Conservation (phyloP, 257 asterid species). For the Capsicum baccatum region DNA sequence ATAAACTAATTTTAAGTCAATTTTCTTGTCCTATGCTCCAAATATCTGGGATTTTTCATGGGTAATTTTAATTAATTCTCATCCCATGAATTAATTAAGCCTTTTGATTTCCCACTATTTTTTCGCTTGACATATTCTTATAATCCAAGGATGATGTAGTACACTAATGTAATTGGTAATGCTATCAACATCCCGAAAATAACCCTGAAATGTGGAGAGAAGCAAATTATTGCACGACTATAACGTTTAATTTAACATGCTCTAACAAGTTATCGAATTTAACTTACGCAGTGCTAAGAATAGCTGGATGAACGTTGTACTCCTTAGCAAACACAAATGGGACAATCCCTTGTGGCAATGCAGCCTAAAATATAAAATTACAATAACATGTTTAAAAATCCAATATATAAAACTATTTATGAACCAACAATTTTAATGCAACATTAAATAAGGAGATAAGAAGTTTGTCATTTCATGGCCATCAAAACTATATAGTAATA, state of each 20-base stretch:
- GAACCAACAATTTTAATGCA: not conserved
- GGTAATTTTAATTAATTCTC: constrained; percentile 22
- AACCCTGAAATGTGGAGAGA: constrained; percentile 48
- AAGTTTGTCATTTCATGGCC: constrained; percentile 19
- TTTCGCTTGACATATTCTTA: constrained; percentile 8
- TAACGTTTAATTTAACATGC: no score
- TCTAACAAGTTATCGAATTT: not conserved
- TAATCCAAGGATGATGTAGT: constrained; percentile 60
- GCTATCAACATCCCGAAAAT: constrained; percentile 70
- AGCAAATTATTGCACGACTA: not conserved
- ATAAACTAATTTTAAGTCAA: constrained; percentile 27
- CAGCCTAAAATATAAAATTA: constrained; percentile 57
- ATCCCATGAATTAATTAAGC: constrained; percentile 6
- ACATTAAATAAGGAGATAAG: not conserved
- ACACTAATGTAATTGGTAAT: constrained; percentile 57
- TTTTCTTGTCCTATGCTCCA: constrained; percentile 30
- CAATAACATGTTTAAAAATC: not conserved
- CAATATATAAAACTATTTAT: not conserved
- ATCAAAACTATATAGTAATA: not conserved
- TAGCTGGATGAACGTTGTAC: constrained; percentile 91
- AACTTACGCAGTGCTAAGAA: constrained; percentile 89
- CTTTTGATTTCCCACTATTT: not conserved
- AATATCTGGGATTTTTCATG: constrained; percentile 18
- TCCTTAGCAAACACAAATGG: constrained; percentile 97
- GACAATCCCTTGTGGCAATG: constrained; percentile 98